Evolutionary conservation across 495 filamentous ascomycete species (phyloP).

Genomic region (Aspergillus sclerotiicarbonarius): DNA sequence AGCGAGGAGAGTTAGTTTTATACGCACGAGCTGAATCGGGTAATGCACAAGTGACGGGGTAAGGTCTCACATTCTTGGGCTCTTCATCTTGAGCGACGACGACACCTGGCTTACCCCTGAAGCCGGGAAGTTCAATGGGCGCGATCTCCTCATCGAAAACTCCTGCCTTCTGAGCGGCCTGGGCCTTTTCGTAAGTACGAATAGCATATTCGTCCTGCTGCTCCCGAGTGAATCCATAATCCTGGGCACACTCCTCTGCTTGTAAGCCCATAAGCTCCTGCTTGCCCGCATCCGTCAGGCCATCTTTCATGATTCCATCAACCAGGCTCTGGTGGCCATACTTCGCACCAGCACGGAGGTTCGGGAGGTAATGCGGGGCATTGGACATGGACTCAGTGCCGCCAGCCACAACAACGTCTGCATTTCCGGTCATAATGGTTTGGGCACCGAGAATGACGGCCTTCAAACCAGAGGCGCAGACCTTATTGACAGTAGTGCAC

Average conservation of each 20-base stretch:
- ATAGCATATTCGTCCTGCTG: conserved; percentile 93
- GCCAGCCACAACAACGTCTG: conserved; percentile 85
- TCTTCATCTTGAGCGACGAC: conserved; percentile 87
- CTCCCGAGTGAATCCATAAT: conserved; percentile 77
- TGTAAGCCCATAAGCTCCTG: conserved; percentile 92
- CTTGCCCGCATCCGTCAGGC: conserved; percentile 83
- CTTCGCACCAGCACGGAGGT: conserved; percentile 77
- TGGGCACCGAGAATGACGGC: conserved; percentile 93
- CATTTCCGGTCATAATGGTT: conserved; percentile 93
- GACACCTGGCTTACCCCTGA: conserved; percentile 83
- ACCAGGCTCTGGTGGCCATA: conserved; percentile 84
- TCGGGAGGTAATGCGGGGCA: conserved; percentile 91
- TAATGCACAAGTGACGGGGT: not conserved
- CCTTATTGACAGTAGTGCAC: conserved; percentile 96
- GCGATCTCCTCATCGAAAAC: conserved; percentile 82
- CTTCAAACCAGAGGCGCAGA: conserved; percentile 92
- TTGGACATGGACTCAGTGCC: conserved; percentile 98
- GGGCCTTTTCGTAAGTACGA: conserved; percentile 84
- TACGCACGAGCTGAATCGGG: not conserved
- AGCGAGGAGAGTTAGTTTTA: not conserved
- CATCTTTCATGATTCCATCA: conserved; percentile 89
- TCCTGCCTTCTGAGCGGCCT: conserved; percentile 75
- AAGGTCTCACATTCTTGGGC: conserved; percentile 71
- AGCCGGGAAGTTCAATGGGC: conserved; percentile 82
- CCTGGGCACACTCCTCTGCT: conserved; percentile 86